Base-by-base conservation (phyloP, 2,329 filamentous ascomycete species). In the Arthroderma uncinatum region DNA sequence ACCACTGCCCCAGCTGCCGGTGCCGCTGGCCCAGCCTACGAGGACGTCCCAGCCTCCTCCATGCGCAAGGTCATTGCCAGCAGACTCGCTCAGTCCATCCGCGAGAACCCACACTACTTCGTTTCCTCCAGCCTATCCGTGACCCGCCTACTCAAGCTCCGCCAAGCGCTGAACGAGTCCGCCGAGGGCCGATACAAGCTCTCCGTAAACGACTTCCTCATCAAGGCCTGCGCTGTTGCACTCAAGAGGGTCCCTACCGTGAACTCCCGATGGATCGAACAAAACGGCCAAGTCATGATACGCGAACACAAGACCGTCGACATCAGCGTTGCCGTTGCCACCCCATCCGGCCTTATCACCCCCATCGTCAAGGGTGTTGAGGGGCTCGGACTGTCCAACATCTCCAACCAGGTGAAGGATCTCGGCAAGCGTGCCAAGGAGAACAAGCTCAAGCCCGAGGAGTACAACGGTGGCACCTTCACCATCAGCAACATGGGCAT, bases 401-500 rank as follows among this genome's bases (percentile, higher is more conserved):
- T 98, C 77, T 95, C 90, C 56, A 76, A 80, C 68, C 81, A 88
- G 73, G 86, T 98, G 78, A 97, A 97, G 81, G 90, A 95, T 70
- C 87, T 98, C 57, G 91, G 91, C 71, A 95, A 95, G 84, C 89
- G 89, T 72, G 93, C 93, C 62, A 84, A 90, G 61, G 93, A 97
- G 66, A 88, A 89, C 77, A 98, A 97, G 84, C 87, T 98, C 67
- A 97, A 97, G 86, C 93, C 93, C 52, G 92, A 98, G 75, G 91
- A 98, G 78, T 98, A 95, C 84, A 92, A 96, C 81, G 93, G 93
- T 57, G 93, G 93, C 73, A 95, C 89, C 72, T 95, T 98, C 78
- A 96, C 92, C 74, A 97, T 98, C 77, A 95, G 89, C 78, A 98
- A 98, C 84, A 95, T 98, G 93, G 93, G 93, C 75, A 98, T 98